These are phyloP conservation scores for Botrytis fragariae DNA, from an alignment of 2,329 filamentous ascomycete genomes.

Conservation along the genomic window DNA sequence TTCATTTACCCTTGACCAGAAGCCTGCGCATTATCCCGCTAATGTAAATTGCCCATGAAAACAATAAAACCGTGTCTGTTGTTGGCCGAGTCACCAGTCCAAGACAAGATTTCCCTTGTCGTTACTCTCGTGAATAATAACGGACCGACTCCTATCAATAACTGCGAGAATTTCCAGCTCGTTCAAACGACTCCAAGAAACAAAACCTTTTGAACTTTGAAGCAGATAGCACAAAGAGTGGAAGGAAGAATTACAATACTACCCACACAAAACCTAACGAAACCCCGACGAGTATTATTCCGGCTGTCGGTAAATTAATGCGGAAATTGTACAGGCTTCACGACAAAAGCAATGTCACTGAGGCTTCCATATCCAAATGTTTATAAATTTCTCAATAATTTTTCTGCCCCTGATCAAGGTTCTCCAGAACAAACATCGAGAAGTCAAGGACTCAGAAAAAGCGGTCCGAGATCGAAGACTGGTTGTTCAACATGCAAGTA, in stretches of 20 bases:
- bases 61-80: constrained; percentile 19
- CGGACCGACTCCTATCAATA: constrained; percentile 18
- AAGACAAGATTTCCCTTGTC: not conserved
- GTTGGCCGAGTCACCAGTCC: constrained; percentile 17
- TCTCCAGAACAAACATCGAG: constrained; percentile 37
- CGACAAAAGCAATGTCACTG: constrained; percentile 36
- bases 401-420: constrained; percentile 36
- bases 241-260: constrained; percentile 12
- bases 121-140: constrained; percentile 9
- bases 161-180: constrained; percentile 4
- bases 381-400: constrained; percentile 39
- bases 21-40: constrained; percentile 21
- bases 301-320: constrained; percentile 23
- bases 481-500: constrained; percentile 40
- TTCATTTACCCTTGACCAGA: constrained; percentile 15
- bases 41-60: constrained; percentile 25
- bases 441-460: constrained; percentile 39
- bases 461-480: constrained; percentile 38
- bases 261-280: constrained; percentile 11
- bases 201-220: not conserved
- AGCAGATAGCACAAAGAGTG: constrained; percentile 5
- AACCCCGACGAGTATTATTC: constrained; percentile 10
- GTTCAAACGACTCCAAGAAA: constrained; percentile 8
- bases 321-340: constrained; percentile 20
- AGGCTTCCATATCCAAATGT: constrained; percentile 38